Base-by-base conservation (phyloP, 805 yeast species). In the Phaffomyces opuntiae region DNA sequence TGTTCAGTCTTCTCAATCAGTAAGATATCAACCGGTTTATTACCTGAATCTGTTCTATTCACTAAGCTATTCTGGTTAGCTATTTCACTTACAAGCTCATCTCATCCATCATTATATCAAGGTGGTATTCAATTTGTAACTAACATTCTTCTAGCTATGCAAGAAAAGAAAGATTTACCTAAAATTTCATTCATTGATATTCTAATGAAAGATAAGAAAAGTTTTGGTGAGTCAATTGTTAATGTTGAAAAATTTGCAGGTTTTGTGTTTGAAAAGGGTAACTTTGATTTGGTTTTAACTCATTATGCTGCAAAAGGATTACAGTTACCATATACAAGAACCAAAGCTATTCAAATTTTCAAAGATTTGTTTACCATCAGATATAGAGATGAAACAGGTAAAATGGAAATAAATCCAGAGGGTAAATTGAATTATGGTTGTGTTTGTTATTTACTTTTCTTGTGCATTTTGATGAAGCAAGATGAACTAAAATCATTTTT, bases 241-340 rank as follows among this genome's bases (percentile, higher is more conserved):
- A 62, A 65, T 5, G 62, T 72, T 49, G 90, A 83, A 53, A 46
- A 51, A 0, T 19, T 61, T 12, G 68, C 67, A 47, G 68, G 64
- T 4, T 55, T 77, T 8, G 53, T 53, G 9, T 61, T 81, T 46
- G 65, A 67, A 1, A 59, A 58, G 31, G 65, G 65, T 3, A 80
- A 76, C 54, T 72, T 82, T 51, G 79, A 81, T 46, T 68, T 71
- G 27, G 67, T 77, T 17, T 57, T 83, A 33, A 59, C 78, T 29
- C 66, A 68, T 38, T 55, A 74, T 19, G 62, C 77, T 17, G 66
- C 76, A 5, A 80, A 75, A 55, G 91, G 90, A 0, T 60, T 83
- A 36, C 73, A 75, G 34, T 62, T 78, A 9, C 78, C 87, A 8
- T 79, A 75, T 46, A 68, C 81, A 19, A 75, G 73, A 47, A 72